phyloP scores from a whole-genome alignment of 2,329 filamentous ascomycete genomes.

The Lachnellula occidentalis region DNA sequence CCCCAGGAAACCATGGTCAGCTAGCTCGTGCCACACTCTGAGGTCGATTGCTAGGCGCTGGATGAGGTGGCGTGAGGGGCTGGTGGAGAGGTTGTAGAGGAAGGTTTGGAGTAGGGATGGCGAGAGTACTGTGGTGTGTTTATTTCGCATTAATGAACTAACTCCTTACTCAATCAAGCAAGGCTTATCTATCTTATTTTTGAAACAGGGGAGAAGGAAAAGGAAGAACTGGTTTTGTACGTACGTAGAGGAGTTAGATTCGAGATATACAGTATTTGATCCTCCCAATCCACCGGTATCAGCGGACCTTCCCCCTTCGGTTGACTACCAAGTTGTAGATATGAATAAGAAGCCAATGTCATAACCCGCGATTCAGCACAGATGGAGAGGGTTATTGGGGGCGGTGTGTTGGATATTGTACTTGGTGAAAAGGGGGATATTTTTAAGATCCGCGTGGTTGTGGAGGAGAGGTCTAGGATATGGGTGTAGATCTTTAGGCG shows the following conservation, averaged over 20 bases:
- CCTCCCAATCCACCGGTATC: background rate
- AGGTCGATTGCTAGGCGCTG: constrained; percentile 19
- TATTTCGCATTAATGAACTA: too few species aligned
- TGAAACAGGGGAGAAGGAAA: constrained; percentile 12
- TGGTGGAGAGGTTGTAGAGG: constrained; percentile 21
- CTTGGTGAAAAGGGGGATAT: constrained; percentile 17
- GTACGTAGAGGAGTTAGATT: background rate
- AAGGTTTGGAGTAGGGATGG: constrained; percentile 19
- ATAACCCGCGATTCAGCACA: constrained; percentile 17
- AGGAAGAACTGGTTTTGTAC: background rate
- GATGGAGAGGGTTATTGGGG: constrained; percentile 18
- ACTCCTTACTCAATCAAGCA: too few species aligned
- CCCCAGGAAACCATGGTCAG: constrained; percentile 21
- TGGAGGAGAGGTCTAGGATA: constrained; percentile 5
- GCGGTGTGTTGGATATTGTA: constrained; percentile 20
- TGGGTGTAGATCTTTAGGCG: constrained; percentile 23
- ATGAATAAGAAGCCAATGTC: constrained; percentile 4
- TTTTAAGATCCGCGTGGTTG: constrained; percentile 19
- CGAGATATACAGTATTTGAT: background rate
- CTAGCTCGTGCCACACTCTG: constrained; percentile 21
- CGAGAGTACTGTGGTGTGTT: constrained; percentile 13
- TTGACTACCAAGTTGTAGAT: constrained; percentile 7
- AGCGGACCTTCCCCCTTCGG: background rate
- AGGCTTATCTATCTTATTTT: too few species aligned
- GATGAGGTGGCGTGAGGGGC: constrained; percentile 18